These are phyloP conservation scores for Fusarium secorum DNA, from an alignment of 2,329 filamentous ascomycete genomes.

Conservation along the genomic window DNA sequence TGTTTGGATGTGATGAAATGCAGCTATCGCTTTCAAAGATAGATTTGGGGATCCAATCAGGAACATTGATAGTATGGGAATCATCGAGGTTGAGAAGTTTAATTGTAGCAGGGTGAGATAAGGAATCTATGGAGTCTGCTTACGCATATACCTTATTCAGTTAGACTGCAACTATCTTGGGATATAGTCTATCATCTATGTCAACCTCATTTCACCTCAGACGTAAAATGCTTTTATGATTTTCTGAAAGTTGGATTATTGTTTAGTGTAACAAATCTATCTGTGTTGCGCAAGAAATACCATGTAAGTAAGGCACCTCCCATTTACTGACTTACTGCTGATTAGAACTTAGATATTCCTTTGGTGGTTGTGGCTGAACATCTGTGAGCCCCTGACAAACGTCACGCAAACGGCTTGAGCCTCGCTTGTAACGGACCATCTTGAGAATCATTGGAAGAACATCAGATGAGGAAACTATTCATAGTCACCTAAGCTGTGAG, in stretches of 20 bases:
- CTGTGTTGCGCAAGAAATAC: not conserved
- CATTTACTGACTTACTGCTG: too few species aligned
- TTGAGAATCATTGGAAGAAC: too few species aligned
- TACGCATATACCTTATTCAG: not conserved
- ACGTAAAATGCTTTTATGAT: not conserved
- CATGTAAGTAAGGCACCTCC: rapidly evolving
- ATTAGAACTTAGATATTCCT: too few species aligned
- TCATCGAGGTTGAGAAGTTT: not conserved
- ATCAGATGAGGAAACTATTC: too few species aligned
- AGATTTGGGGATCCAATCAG: not conserved
- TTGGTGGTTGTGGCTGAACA: too few species aligned
- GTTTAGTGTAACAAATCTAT: not conserved
- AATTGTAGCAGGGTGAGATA: not conserved
- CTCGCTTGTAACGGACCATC: too few species aligned
- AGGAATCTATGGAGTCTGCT: not conserved
- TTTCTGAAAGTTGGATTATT: not conserved
- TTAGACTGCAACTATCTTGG: not conserved
- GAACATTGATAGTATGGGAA: not conserved
- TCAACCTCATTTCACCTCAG: not conserved
- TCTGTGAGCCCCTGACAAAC: too few species aligned
- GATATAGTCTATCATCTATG: not conserved
- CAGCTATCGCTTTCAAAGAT: not conserved
- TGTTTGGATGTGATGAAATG: not conserved
- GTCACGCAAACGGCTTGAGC: too few species aligned
- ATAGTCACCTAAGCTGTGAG: too few species aligned